Evolutionary conservation across 768 basidiomycete species (phyloP).

Genomic region (Melanogaster broomeanus): DNA sequence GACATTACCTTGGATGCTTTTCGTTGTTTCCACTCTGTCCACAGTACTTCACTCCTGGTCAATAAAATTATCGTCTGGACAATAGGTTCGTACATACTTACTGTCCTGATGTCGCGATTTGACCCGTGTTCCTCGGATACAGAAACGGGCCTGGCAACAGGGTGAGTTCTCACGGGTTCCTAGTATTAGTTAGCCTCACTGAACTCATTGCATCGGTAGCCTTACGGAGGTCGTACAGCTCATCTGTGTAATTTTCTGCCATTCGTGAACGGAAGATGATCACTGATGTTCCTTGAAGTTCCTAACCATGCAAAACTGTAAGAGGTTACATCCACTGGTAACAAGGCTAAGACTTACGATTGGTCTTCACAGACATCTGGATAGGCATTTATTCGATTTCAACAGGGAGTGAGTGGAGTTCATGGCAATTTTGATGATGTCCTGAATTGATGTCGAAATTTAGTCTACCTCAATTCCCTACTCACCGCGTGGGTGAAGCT

Average conservation of each 20-base stretch:
- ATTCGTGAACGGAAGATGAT: not conserved
- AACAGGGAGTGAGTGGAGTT: not conserved
- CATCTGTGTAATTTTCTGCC: not conserved
- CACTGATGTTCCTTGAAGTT: not conserved
- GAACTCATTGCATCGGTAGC: not conserved
- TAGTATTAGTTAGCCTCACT: not conserved
- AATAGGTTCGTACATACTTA: not conserved
- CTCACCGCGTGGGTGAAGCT: not conserved
- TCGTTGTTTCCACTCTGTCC: not conserved
- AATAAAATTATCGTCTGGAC: constrained; percentile 1
- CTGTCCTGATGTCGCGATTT: not conserved
- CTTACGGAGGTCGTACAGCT: not conserved
- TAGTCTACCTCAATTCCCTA: not conserved
- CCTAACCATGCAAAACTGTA: constrained; percentile 1
- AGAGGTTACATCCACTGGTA: not conserved
- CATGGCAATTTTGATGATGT: not conserved
- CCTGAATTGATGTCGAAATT: not conserved
- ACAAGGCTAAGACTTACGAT: not conserved
- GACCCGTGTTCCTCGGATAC: no score
- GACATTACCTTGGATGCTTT: no score
- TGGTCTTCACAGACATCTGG: not conserved
- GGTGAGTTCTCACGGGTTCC: not conserved
- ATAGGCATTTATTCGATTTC: not conserved
- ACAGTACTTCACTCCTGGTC: not conserved
- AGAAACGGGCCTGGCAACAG: constrained; percentile 1